Evolutionary conservation across 257 asterid genomes (phyloP).

Genomic region (Solanum appendiculatum): DNA sequence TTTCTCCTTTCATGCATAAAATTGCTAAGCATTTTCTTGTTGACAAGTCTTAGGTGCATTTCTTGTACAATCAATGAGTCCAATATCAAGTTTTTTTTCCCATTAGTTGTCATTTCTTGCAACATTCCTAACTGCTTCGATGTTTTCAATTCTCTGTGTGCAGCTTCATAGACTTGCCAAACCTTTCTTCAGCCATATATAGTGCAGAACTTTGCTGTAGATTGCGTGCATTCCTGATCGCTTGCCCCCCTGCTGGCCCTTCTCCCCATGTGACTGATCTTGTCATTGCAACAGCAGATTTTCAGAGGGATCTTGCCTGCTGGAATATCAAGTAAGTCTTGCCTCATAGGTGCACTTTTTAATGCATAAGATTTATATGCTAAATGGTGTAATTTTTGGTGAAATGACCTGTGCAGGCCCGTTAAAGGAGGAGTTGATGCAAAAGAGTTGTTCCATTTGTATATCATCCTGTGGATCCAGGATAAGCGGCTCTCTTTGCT

Average conservation of each 20-base stretch:
- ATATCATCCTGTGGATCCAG: constrained; percentile 42
- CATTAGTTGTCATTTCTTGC: not conserved
- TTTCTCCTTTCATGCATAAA: not conserved
- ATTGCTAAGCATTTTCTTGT: not conserved
- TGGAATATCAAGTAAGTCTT: constrained; percentile 38
- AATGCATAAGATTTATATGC: not conserved
- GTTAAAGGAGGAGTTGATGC: constrained; percentile 51
- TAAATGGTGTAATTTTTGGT: not conserved
- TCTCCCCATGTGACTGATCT: constrained; percentile 42
- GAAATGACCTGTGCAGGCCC: constrained; percentile 18
- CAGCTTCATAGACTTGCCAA: constrained; percentile 45
- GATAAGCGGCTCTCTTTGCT: constrained; percentile 39
- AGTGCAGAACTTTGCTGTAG: constrained; percentile 47
- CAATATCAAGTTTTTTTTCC: not conserved
- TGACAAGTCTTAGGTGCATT: not conserved
- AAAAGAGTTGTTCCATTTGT: constrained; percentile 43
- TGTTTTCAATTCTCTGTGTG: not conserved
- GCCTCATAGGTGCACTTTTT: not conserved
- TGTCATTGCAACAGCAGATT: constrained; percentile 45
- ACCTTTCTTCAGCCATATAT: constrained; percentile 44
- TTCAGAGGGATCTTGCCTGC: constrained; percentile 40
- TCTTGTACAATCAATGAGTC: not conserved
- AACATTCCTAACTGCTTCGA: not conserved
- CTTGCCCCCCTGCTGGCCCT: constrained; percentile 48
- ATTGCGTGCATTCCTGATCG: constrained; percentile 47